phyloP scores from a whole-genome alignment of 164 flowering plant species.

The Stephania cephalantha region DNA sequence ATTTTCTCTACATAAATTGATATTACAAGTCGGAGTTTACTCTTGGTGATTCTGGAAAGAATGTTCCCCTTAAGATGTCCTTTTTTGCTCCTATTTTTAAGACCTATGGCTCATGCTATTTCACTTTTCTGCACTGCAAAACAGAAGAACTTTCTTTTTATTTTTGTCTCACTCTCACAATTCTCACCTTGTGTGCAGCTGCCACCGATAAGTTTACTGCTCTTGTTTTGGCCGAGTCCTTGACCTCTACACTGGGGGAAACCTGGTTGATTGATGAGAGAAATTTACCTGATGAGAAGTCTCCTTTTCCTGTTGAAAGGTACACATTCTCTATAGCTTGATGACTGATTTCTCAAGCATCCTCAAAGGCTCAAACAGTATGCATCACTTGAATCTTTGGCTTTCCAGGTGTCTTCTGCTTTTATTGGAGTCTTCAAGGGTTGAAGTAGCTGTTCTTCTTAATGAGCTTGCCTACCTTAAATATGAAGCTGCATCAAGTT shows the following conservation, averaged over 20 bases:
- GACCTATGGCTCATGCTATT: background rate
- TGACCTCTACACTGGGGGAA: constrained; percentile 58
- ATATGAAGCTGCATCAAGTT: constrained; percentile 56
- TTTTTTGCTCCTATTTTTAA: too few relatives aligned
- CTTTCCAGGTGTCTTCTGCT: constrained; percentile 71
- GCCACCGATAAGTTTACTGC: constrained; percentile 73
- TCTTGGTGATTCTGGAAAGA: too few relatives aligned
- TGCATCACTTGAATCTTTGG: constrained; percentile 1
- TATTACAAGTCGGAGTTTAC: too few relatives aligned
- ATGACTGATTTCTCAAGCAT: constrained; percentile 1
- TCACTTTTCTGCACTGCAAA: background rate
- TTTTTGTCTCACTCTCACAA: background rate
- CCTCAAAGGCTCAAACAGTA: background rate
- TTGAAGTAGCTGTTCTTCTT: constrained; percentile 81
- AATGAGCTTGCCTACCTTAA: constrained; percentile 82
- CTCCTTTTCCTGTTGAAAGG: constrained; percentile 68
- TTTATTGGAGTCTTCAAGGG: constrained; percentile 81
- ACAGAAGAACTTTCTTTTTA: background rate
- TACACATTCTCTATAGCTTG: constrained; percentile 13
- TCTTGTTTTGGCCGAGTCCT: constrained; percentile 69
- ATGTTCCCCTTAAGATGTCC: too few relatives aligned
- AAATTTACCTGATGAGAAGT: constrained; percentile 35
- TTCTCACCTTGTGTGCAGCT: constrained; percentile 33
- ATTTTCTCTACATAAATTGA: too few relatives aligned
- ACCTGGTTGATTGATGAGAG: constrained; percentile 60